Evolutionary conservation across 2,329 filamentous ascomycete species (phyloP).

Genomic region (Alternaria arbusti): DNA sequence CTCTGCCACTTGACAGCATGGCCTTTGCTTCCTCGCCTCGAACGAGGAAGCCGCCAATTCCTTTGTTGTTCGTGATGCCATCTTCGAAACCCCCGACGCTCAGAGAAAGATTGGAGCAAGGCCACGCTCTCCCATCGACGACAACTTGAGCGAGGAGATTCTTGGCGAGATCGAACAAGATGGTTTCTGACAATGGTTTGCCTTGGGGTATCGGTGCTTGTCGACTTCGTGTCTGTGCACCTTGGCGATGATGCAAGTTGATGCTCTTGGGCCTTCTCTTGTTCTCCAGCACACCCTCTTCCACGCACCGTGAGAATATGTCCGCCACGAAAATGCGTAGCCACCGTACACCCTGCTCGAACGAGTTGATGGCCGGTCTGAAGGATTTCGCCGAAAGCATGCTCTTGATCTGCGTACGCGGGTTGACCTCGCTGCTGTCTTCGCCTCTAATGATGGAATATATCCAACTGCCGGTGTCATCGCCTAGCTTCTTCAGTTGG

Average conservation of each 20-base stretch:
- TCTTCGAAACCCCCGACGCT: conserved; percentile 94
- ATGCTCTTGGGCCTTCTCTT: conserved; percentile 85
- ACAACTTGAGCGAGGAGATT: conserved; percentile 78
- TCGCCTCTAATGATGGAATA: conserved; percentile 84
- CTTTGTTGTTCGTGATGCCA: conserved; percentile 80
- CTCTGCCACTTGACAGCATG: conserved; percentile 38
- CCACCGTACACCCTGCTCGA: conserved; percentile 83
- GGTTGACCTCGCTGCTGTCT: conserved; percentile 86
- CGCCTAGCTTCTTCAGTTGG: conserved; percentile 77
- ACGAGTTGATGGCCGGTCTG: conserved; percentile 77
- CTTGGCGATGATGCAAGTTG: conserved; percentile 81
- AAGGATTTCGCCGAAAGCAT: conserved; percentile 99
- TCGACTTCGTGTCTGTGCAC: conserved; percentile 74
- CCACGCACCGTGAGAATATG: conserved; percentile 85
- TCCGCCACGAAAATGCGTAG: conserved; percentile 89
- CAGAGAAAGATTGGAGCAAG: conserved; percentile 87
- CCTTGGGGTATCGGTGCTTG: conserved; percentile 79
- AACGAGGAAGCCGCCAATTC: conserved; percentile 85
- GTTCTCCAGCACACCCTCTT: conserved; percentile 88
- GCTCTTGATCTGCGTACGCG: conserved; percentile 91
- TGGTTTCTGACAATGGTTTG: conserved; percentile 72
- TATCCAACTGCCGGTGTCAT: conserved; percentile 85
- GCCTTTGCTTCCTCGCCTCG: conserved; percentile 65
- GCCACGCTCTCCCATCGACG: conserved; percentile 81
- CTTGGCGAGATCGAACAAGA: conserved; percentile 77